phyloP scores from a whole-genome alignment of 1,284 basidiomycete species.

The Gomphus sp. region DNA sequence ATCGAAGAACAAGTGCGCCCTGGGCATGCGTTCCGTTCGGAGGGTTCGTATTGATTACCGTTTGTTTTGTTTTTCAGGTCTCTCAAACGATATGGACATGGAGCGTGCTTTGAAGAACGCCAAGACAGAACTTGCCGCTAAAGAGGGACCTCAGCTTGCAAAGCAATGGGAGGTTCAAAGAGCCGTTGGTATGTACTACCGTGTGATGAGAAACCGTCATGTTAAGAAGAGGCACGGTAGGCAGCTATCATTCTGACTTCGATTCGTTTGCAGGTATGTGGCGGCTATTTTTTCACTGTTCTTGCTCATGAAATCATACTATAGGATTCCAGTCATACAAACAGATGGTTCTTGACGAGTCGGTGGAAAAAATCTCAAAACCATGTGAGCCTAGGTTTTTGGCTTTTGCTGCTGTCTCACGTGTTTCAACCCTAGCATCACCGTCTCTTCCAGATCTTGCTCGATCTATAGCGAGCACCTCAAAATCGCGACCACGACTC shows the following conservation, averaged over 20 bases:
- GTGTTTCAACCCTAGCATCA: background rate
- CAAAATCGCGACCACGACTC: background rate
- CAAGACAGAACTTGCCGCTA: slow-evolving; percentile 1
- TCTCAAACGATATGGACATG: slow-evolving; percentile 3
- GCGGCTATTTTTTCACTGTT: background rate
- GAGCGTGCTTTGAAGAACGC: background rate
- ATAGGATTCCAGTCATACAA: slow-evolving; percentile 2
- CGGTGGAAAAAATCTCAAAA: background rate
- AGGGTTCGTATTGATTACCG: background rate
- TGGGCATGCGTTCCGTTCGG: background rate
- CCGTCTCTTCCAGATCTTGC: slow-evolving; percentile 6
- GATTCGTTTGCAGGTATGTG: slow-evolving; percentile 7
- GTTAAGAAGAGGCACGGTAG: background rate
- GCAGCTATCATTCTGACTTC: slow-evolving; percentile 3
- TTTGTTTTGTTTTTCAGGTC: background rate
- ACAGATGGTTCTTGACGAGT: slow-evolving; percentile 6
- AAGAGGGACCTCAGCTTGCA: background rate
- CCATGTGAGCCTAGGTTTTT: background rate
- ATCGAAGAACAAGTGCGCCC: slow-evolving; percentile 2
- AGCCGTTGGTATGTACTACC: background rate
- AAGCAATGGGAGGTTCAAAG: slow-evolving; percentile 6
- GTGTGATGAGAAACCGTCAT: background rate
- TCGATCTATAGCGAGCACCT: background rate
- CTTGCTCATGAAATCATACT: background rate
- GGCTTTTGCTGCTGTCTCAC: background rate